Conservation (phyloP, 495 filamentous ascomycete species). For the Melanomma pulvis-pyrius region DNA sequence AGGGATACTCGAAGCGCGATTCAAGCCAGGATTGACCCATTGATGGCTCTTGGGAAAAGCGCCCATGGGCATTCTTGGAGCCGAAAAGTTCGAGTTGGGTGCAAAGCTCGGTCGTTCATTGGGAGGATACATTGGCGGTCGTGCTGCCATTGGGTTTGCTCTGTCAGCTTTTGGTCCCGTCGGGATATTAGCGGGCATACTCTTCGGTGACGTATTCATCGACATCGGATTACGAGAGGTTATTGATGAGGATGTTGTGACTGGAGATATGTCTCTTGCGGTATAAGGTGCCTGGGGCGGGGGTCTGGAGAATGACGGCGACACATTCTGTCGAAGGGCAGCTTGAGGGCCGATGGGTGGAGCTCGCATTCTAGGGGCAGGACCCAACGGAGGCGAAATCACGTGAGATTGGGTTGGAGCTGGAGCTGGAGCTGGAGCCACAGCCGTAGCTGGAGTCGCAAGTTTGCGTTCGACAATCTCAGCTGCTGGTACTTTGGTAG, state of each 20-base stretch:
- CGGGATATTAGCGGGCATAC: slow-evolving; percentile 39
- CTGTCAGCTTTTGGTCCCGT: slow-evolving; percentile 48
- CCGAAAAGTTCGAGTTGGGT: background rate
- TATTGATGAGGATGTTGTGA: slow-evolving; percentile 24
- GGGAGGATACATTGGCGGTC: slow-evolving; percentile 26
- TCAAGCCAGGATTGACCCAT: slow-evolving; percentile 44
- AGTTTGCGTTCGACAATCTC: slow-evolving; percentile 24
- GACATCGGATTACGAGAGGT: slow-evolving; percentile 30
- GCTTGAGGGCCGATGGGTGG: slow-evolving; percentile 34
- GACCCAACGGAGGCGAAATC: slow-evolving; percentile 25
- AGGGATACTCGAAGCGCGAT: slow-evolving; percentile 20
- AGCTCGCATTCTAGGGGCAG: slow-evolving; percentile 20
- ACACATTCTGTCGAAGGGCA: slow-evolving; percentile 32
- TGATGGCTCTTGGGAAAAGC: slow-evolving; percentile 33
- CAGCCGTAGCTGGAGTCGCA: background rate
- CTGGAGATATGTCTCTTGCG: slow-evolving; percentile 29
- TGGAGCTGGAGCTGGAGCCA: background rate
- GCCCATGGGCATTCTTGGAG: slow-evolving; percentile 23
- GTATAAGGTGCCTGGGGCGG: slow-evolving; percentile 15
- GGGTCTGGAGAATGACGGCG: slow-evolving; percentile 37
- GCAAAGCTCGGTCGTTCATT: slow-evolving; percentile 39
- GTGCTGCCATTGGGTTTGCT: slow-evolving; percentile 32
- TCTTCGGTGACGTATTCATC: slow-evolving; percentile 45
- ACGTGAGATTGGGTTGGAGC: slow-evolving; percentile 2
- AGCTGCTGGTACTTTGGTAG: background rate